Base-by-base conservation (phyloP, 2,329 filamentous ascomycete species). In the Exophiala oligosperma region DNA sequence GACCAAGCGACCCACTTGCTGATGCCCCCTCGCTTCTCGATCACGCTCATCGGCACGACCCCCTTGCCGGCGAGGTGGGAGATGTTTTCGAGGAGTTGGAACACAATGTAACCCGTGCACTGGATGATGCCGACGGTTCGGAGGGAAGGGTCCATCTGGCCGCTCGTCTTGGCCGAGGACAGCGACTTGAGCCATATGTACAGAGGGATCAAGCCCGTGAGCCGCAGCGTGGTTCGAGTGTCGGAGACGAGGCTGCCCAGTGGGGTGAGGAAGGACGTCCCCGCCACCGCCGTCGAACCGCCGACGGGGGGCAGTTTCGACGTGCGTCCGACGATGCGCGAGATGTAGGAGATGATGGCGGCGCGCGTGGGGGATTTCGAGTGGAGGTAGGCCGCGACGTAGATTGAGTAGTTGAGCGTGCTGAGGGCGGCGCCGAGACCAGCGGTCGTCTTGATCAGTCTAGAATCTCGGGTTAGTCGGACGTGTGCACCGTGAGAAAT, bases 21-120 rank as follows among this genome's bases (percentile, higher is more conserved):
- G 12, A 80, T 77, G 75, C 84, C 80, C 14, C 75, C 62, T 41
- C 70, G 72, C 47, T 72, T 72, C 21, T 76, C 72, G 4, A 78
- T 62, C 17, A 72, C 65, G 3, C 66, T 67, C 43, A 74, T 69
- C 7, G 72, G 79, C 51, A 96, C 70, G 2, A 95, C 83, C 21
- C 88, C 87, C 72, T 92, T 92, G 60, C 80, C 79, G 2, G 86
- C 81, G 38, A 97, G 81, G 76, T 89, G 96, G 14, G 89, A 89
- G 40, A 83, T 81, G 75, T 96, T 97, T 78, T 99, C 94, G 41
- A 93, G 80, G 1, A 84, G 76, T 74, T 97, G 92, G 77, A 89
- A 96, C 8, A 77, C 71, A 8, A 88, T 74, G 72, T 89, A 89
- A 9, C 84, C 80, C 9, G 80, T 63, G 21, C 96, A 83, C 72